Evolutionary conservation across 208 protist species (phyloP), one percentile per base, ranked within the genome.

Genomic region (Crithidia sp.): DNA sequence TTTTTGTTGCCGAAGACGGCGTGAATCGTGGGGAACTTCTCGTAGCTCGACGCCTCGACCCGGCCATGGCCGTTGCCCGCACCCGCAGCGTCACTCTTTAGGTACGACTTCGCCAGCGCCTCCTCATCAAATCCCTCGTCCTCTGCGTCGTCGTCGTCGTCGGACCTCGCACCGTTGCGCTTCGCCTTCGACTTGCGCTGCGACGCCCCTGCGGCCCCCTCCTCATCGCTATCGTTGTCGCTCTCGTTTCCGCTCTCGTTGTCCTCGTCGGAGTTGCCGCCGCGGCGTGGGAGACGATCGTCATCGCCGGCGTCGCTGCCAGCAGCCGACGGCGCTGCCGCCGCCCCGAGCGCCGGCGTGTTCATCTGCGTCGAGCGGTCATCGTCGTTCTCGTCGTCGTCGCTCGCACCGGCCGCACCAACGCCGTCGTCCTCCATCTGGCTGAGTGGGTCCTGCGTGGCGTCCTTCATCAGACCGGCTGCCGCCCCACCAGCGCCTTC

Each of bases 1-100:
- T 79, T 87, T 36, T 77, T 82, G 53, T 83, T 84, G 45, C 76
- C 76, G 58, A 83, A 87, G 16, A 76, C 14, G 28, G 50, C 55
- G 47, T 68, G 60, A 28, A 96, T 81, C 17, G 79, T 60, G 4
- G 75, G 65, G 60, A 97, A 96, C 40, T 0, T 75, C 61, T 82
- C 68, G 76, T 96, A 95, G 54, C 57, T 84, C n/a, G n/a, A n/a
- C 5, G 39, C 60, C 37, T n/a, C 57, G 14, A 6, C 44, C 44
- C 8, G 10, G 44, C 41, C 52, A 2, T 50, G 28, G 16, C 13
- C 41, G 37, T 19, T 28, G 4, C 49, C 41, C 40, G 57, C 61
- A 10, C 36, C 61, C 19, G 10, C 57, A 8, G 54, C 16, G n/a
- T 5, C 54, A 6, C 64, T 52, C 16, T 74, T 76, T 5, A 19